Base-by-base conservation (phyloP, 2,329 filamentous ascomycete species). In the Beauveria brongniartii region DNA sequence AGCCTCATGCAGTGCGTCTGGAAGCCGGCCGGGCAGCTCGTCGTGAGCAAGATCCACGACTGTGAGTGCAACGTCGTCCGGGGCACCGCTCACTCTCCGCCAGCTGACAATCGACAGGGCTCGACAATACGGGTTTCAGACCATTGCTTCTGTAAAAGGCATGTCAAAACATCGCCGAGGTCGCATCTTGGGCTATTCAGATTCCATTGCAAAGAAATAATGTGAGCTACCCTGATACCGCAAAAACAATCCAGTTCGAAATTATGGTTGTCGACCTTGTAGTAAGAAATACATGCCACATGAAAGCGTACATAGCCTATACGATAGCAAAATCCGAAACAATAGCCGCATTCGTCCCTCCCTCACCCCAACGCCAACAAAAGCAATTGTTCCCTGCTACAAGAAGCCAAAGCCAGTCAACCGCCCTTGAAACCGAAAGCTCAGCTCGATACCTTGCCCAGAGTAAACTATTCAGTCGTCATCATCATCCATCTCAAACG, bases 401-500 rank as follows among this genome's bases (percentile, higher is more conserved):
- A 16, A 56, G 16, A 28, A 58, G 46, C 46, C 30, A 50, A 51
- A 58, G 24, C 37, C 16, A 41, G 22, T 28, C 14, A 16, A 26
- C 14, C 3, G 24, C 10, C 16, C 20, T 34, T 34, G 46, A 12
- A 20, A 51, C 5, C 1, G 22, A 43, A 5, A 37, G 54, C 41
- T 24, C 28, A 47, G 26, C n/a, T 43, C 43, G n/a, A 48, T 28
- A n/a, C 28, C n/a, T 24, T 16, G 51, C 34, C 6, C n/a, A 20
- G 41, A 46, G 26, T 20, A 12, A 44, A 12, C 30, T 26, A 34
- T 44, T 52, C 52, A 59, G 37, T 59, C 56, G 20, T 74, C 72
- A 53, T 74, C 71, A 47, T 79, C 77, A 61, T 80, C 78, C 71
- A 80, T 74, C 52, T 74, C 76, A 62, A 80, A 81, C 20, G 73